Base-by-base conservation (phyloP, 345 rosid genomes). In the Salix suchowensis region DNA sequence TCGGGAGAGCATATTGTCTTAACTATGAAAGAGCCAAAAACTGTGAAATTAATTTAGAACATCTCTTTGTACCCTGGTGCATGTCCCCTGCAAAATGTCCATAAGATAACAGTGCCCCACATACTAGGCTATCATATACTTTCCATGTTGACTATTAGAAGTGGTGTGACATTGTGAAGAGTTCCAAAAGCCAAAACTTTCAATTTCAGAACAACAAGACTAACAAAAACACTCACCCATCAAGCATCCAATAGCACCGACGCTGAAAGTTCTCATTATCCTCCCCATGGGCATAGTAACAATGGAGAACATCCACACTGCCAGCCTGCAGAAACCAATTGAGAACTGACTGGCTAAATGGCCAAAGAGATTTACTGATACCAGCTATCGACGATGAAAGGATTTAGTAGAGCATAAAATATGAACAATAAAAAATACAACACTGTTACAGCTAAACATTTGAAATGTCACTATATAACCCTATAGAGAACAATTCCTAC, bases 271-370 rank as follows among this genome's bases (percentile, higher is more conserved):
- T 85, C 77, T 91, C 95, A 74, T 91, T 87, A 8, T 86, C 92
- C 88, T 91, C 94, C 48, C 98, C 97, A 74, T 94, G 98, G 76
- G 98, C 98, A 75, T 94, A 94, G 84, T 94, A 94, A 87, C 98
- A 94, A 69, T 94, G 98, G 66, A 94, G 87, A 72, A 86, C 97
- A 81, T 94, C 94, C 80, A 92, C 88, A 83, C 97, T 91, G 65
- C 94, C 97, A 67, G 89, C 88, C 98, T 94, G 78, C 34, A 79
- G 60, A 77, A 65, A 75, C 68, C 64, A 74, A 50, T 64, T 21
- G 26, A 70, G 30, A 52, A 44, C 19, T 50, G 50, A 36, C 11
- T 24, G 7, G 71, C 28, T 54, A 39, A 60, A 37, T 32, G 23
- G 32, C 65, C 67, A 72, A 44, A n/a, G 40, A 46, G 5, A 28